Percentiles rank a stretch among this genome's conserved stretches.
Conservation (phyloP, 2,329 filamentous ascomycete genomes). For the Nemania sp. region DNA sequence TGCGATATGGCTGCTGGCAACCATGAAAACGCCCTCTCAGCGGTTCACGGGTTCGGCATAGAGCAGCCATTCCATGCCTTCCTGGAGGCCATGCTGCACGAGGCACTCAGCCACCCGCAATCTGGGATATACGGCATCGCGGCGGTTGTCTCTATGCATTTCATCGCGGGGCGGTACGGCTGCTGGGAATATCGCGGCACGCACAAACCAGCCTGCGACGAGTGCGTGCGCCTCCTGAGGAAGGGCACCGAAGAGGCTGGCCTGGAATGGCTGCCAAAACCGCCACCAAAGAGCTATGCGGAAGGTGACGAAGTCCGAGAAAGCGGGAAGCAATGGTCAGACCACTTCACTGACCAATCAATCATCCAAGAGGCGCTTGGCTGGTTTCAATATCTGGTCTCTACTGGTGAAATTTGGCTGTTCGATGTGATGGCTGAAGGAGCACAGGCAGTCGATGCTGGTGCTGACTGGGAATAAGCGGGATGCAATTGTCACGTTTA, state of each 20-base stretch:
- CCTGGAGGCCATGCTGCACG: constrained; percentile 18
- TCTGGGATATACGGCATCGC: constrained; percentile 19
- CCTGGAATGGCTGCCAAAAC: constrained; percentile 16
- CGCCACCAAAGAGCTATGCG: constrained; percentile 15
- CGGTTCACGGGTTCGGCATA: constrained; percentile 16
- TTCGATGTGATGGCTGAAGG: constrained; percentile 20
- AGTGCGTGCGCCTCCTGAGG: constrained; percentile 10
- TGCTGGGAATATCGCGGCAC: constrained; percentile 22
- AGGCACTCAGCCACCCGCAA: constrained; percentile 6
- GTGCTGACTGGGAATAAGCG: constrained; percentile 17
- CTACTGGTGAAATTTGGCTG: constrained; percentile 19
- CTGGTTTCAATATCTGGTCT: constrained; percentile 23
- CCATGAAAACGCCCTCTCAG: constrained; percentile 20
- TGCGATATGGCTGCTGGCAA: constrained; percentile 21
- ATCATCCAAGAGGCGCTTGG: constrained; percentile 14
- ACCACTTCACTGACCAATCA: constrained; percentile 15
- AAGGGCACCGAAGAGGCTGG: constrained; percentile 14
- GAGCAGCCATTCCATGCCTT: constrained; percentile 18
- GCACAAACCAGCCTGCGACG: constrained; percentile 9
- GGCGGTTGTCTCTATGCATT: constrained; percentile 17
- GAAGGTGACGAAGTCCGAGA: constrained; percentile 16
- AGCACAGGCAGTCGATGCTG: constrained; percentile 12
- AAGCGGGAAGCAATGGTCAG: constrained; percentile 15
- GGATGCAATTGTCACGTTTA: too few relatives aligned
- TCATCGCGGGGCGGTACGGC: constrained; percentile 15